Percentiles rank a stretch among this genome's conserved stretches.
Conservation (phyloP, 805 yeast species). For the Yarrowia sp. region DNA sequence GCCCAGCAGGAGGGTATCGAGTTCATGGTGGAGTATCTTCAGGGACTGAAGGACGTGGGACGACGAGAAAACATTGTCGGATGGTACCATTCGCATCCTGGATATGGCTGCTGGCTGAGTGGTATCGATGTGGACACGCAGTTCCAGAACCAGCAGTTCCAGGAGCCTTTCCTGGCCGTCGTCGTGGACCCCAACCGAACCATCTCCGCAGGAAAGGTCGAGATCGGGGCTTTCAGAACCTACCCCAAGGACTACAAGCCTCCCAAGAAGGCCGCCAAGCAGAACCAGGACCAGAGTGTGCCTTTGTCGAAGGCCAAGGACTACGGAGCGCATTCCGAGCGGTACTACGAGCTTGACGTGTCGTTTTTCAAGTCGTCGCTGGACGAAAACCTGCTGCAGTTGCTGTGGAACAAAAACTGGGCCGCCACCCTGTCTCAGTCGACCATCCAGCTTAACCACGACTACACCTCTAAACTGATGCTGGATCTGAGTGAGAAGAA, state of each 20-base stretch:
- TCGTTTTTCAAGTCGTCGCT: slow-evolving; percentile 53
- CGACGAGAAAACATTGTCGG: slow-evolving; percentile 79
- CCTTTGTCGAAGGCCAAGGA: slow-evolving; percentile 58
- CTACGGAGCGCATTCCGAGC: slow-evolving; percentile 67
- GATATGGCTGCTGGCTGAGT: slow-evolving; percentile 94
- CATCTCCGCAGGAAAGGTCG: slow-evolving; percentile 59
- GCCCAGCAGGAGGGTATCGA: slow-evolving; percentile 94
- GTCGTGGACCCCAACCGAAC: slow-evolving; percentile 84
- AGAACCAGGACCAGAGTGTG: slow-evolving; percentile 32
- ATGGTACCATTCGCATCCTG: slow-evolving; percentile 97
- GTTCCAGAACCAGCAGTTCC: slow-evolving; percentile 75
- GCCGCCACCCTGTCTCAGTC: slow-evolving; percentile 42
- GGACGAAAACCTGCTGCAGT: slow-evolving; percentile 49
- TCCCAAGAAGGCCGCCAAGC: slow-evolving; percentile 28
- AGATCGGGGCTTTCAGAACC: slow-evolving; percentile 87
- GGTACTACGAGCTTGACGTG: slow-evolving; percentile 65
- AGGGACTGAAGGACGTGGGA: slow-evolving; percentile 51
- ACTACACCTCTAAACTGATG: slow-evolving; percentile 36
- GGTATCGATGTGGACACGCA: slow-evolving; percentile 94
- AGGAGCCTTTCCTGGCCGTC: slow-evolving; percentile 87
- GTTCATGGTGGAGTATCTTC: slow-evolving; percentile 83
- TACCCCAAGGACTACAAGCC: slow-evolving; percentile 44
- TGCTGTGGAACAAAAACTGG: slow-evolving; percentile 51
- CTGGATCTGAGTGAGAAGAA: slow-evolving; percentile 35
- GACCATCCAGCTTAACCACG: slow-evolving; percentile 34